These are phyloP conservation scores for Choanephora cucurbitarum DNA, from an alignment of 371 early-diverging fungal species.

Conservation along the genomic window DNA sequence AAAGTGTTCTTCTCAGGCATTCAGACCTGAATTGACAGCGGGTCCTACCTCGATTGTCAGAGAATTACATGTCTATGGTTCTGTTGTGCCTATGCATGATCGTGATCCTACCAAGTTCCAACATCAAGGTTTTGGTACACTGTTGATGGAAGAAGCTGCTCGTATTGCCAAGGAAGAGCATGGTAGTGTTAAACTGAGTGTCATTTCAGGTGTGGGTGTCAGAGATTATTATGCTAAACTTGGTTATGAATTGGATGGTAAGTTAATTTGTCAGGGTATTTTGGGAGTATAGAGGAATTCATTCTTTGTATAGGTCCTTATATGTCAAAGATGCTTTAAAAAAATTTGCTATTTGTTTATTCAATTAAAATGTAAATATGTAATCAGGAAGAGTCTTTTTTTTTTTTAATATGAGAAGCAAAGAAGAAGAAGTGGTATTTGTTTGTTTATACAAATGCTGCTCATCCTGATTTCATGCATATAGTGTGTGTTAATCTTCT, in stretches of 20 bases:
- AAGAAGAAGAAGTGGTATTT: too few relatives aligned
- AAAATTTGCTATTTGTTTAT: neutral
- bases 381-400: too few relatives aligned
- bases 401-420: neutral
- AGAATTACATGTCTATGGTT: constrained; percentile 99
- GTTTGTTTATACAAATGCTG: neutral
- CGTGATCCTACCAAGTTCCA: constrained; percentile 98
- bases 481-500: neutral
- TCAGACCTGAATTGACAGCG: constrained; percentile 91
- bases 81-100: constrained; percentile 95
- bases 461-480: neutral
- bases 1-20: constrained; percentile 91
- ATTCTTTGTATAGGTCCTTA: constrained; percentile 71
- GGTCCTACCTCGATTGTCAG: constrained; percentile 94
- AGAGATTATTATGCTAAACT: constrained; percentile 99
- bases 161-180: constrained; percentile 99
- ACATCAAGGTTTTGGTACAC: constrained; percentile 99
- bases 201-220: constrained; percentile 99
- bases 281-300: too few relatives aligned
- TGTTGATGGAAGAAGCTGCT: constrained; percentile 99
- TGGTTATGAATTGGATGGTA: constrained; percentile 97
- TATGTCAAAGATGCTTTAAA: constrained; percentile 90
- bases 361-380: neutral
- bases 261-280: constrained; percentile 19
- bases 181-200: constrained; percentile 93